Evolutionary conservation across 2,329 filamentous ascomycete genomes (phyloP).

Genomic region (Purpureocillium takamizusanense): DNA sequence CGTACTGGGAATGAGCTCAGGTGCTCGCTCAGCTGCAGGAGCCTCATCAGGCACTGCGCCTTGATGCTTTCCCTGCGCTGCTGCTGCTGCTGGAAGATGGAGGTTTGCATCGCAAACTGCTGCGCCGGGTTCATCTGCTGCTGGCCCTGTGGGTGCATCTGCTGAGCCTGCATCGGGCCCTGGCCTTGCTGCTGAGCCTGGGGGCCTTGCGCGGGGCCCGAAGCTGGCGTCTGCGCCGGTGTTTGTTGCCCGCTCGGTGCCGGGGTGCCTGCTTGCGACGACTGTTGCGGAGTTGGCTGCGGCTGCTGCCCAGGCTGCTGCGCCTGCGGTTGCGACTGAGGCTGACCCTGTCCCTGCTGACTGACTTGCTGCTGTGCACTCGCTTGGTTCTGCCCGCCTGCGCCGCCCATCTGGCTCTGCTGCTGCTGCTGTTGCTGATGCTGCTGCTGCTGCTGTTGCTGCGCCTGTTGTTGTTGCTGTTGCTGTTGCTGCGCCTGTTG

Average conservation of each 20-base stretch:
- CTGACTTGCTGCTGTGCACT: conserved; percentile 10
- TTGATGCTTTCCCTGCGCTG: conserved; percentile 44
- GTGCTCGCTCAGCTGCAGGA: conserved; percentile 55
- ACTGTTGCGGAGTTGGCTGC: conserved; percentile 37
- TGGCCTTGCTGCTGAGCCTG: conserved; percentile 19
- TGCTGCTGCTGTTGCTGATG: conserved; percentile 15
- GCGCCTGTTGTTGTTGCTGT: too few species aligned
- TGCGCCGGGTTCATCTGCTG: conserved; percentile 24
- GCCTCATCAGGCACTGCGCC: conserved; percentile 47
- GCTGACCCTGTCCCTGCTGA: conserved; percentile 21
- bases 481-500: too few species aligned
- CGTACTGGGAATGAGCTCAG: conserved; percentile 48
- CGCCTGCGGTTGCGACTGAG: conserved; percentile 25
- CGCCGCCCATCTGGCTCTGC: conserved; percentile 8
- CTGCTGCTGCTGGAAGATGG: conserved; percentile 35
- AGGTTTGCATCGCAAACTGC: conserved; percentile 23
- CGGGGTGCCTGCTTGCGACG: conserved; percentile 30
- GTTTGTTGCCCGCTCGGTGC: conserved; percentile 36
- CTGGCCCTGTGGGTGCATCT: conserved; percentile 16
- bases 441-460: too few species aligned
- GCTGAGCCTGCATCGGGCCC: conserved; percentile 21
- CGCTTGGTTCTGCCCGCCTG: conserved; percentile 7
- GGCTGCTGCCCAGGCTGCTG: conserved; percentile 14
- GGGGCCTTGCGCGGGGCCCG: conserved; percentile 25
- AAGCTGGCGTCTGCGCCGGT: conserved; percentile 35